Conservation (phyloP, 768 basidiomycete species). For the Dacryopinax primogenitus region DNA sequence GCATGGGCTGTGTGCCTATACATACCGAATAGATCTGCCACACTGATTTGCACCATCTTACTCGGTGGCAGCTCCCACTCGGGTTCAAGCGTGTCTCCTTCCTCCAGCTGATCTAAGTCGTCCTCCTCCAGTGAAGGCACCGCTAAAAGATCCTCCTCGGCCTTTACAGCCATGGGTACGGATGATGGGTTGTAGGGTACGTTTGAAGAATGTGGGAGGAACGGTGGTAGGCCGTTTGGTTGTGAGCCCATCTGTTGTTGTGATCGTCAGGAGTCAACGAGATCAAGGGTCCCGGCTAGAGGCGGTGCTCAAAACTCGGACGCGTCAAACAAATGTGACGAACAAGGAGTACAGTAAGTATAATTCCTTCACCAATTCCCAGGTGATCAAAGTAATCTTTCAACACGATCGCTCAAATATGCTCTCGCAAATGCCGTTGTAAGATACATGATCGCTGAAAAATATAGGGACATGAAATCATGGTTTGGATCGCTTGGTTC, state of each 20-base stretch:
- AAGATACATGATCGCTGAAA: too few species aligned
- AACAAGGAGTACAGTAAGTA: too few species aligned
- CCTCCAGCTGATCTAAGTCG: background rate
- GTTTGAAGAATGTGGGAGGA: background rate
- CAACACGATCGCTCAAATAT: too few species aligned
- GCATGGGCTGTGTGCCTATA: background rate
- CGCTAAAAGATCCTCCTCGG: background rate
- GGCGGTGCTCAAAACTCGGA: too few species aligned
- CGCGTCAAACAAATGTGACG: too few species aligned
- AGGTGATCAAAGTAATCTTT: too few species aligned
- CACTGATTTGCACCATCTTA: constrained; percentile 1
- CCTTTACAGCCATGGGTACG: background rate
- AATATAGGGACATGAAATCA: too few species aligned
- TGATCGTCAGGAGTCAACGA: too few species aligned
- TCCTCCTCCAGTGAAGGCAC: background rate
- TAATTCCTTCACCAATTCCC: too few species aligned
- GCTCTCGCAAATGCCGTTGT: too few species aligned
- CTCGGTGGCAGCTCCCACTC: background rate
- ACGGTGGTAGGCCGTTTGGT: background rate
- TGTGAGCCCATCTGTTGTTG: background rate
- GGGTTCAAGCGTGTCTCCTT: background rate
- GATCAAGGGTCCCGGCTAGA: too few species aligned
- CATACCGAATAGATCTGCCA: background rate
- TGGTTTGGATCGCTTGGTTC: too few species aligned
- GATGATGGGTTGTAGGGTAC: background rate